Evolutionary conservation across 1,284 basidiomycete genomes (phyloP), one percentile per base, ranked within the genome.

Genomic region (Ceratobasidium sp.): DNA sequence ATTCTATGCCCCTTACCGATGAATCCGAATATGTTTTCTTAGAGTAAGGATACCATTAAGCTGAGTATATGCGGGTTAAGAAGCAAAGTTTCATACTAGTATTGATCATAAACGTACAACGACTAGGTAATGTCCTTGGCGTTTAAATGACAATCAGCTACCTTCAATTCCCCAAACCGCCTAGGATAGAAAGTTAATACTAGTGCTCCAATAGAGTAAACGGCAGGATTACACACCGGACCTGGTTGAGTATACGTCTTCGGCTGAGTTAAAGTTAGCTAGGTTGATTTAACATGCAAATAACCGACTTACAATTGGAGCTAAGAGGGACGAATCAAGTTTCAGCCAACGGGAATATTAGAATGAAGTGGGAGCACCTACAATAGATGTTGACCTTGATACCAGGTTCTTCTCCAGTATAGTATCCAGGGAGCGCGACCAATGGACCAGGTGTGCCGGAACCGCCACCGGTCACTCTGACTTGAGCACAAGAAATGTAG

Each of bases 361-460:
- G 36, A 19, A 7, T 11, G 15, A 5, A 29, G 8, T 4, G 53
- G 53, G n/a, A 6, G 29, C 17, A 57, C 66, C 56, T 17, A 57
- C 66, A 29, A 57, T 56, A 69, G 19, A 69, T 69, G 41, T 69
- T 83, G 79, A 84, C 79, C 67, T 85, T 77, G 76, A 85, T 81
- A 80, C 76, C 82, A 82, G 75, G 71, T 48, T 45, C 65, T 76
- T 75, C 47, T 5, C 73, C 76, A 27, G 66, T 75, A 45, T 76
- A 76, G 22, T 64, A 69, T n/a, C 76, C 76, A 3, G 75, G 75
- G 48, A 76, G 45, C 0, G 73, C 65, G 22, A 75, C 73, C 6
- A 69, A 36, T 14, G 64, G 54, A n/a, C 33, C 45, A 0, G 76
- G 75, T 6, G 54, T 69, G 15, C 76, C 75, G 45, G n/a, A 51